Base-by-base conservation (phyloP, 441 rosid genomes). In the Eruca vesicaria region DNA sequence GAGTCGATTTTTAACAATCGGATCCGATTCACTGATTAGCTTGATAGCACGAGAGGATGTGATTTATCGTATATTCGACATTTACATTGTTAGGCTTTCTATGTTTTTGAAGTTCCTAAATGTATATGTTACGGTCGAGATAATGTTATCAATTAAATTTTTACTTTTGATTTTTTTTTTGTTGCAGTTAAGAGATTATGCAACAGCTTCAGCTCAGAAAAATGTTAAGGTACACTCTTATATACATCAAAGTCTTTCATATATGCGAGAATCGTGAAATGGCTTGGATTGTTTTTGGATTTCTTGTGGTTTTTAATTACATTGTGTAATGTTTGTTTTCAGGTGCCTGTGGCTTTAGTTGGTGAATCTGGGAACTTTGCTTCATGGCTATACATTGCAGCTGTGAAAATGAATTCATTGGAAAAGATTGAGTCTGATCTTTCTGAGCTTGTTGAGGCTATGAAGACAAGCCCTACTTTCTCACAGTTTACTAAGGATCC, bases 311-410 rank as follows among this genome's bases (percentile, higher is more conserved):
- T 73, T 11, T 19, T 53, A 56, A n/a, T n/a, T 41, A 32, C 67
- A 32, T 43, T 33, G 15, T 31, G 52, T 66, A 16, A 9, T 77
- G 43, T 63, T n/a, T 36, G 7, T 75, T 70, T 83, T 55, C 31
- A 94, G 99, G 84, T 92, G 74, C 99, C 99, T 55, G 4, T 89
- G 19, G 85, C 82, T 66, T 80, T 92, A 74, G 90, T 72, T 69
- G 99, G 97, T 57, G 98, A 89, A 57, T 18, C 89, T 64, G 99
- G 97, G 29, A 94, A 90, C 84, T 94, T 90, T 86, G 97, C 99
- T 67, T 84, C 98, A 15, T 93, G 97, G 74, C 72, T 94, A 48
- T 94, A 83, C 84, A 10, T 89, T 31, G 88, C 90, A 53, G 86
- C 96, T 32, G 94, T 81, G 79, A 89, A 85, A 70, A 72, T 85